Evolutionary conservation across 192 early-diverging fungal species (phyloP), one percentile per base, ranked within the genome.

Genomic region (Entophlyctis luteolus): DNA sequence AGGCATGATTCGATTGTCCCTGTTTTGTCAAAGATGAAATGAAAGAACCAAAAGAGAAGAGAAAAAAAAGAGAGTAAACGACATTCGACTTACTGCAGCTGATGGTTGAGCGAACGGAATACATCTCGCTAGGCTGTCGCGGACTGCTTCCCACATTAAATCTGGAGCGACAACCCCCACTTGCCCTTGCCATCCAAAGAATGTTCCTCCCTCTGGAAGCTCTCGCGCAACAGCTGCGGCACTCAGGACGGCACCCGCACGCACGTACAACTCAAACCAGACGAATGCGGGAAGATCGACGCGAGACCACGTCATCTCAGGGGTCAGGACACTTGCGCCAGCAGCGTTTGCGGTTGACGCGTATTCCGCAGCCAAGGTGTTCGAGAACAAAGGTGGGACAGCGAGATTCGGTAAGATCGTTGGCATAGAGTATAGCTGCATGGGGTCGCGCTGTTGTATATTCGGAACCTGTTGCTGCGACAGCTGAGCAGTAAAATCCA

Each of bases 261-360:
- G 68, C 25, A 70, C 36, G 53, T 59, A 70, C 28, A 70, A 59
- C 47, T 70, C 68, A 39, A 70, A 70, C 68, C 68, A 70, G 27
- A 60, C 58, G 39, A 70, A 70, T 6, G 68, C 42, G 10, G 68
- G 68, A 4, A 70, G 37, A 47, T 70, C 68, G 46, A 46, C 39
- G 16, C 58, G 55, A 5, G 57, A 70, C 68, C 68, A 70, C 10
- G 53, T 34, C 67, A 59, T 56, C 22, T 56, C 54, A 16, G 67
- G 67, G 22, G 54, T 56, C 29, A 69, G 28, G 27, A 69, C 28
- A 27, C 45, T 56, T 2, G 39, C 48, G 32, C 62, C 62, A 10
- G 37, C 22, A 23, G n/a, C 25, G 8, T 36, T 10, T 22, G 42
- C 20, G 38, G 59, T 18, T 12, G 59, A 47, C 8, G 55, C 55